phyloP scores from a whole-genome alignment of 1,284 basidiomycete genomes.

The Pterula multifida region DNA sequence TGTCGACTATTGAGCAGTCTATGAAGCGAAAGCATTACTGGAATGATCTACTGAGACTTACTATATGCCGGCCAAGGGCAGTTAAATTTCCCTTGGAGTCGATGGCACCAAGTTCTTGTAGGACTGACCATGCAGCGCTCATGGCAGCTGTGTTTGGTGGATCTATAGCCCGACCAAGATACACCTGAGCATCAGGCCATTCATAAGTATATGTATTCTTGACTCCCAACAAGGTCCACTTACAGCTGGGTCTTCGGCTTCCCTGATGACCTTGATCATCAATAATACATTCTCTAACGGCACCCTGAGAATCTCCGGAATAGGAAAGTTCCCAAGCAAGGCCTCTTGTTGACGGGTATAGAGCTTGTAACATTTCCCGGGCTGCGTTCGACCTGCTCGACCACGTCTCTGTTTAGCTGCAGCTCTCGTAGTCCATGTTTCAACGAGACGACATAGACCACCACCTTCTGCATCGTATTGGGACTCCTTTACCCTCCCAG shows the following conservation, averaged over 20 bases:
- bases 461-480: slow-evolving; percentile 71
- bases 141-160: slow-evolving; percentile 73
- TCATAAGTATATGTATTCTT: neutral
- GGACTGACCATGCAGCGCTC: slow-evolving; percentile 64
- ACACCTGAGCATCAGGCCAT: slow-evolving; percentile 21
- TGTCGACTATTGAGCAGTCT: slow-evolving; percentile 39
- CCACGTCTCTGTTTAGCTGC: slow-evolving; percentile 80
- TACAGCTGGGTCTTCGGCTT: slow-evolving; percentile 22
- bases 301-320: slow-evolving; percentile 85
- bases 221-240: neutral
- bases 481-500: slow-evolving; percentile 86
- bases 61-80: slow-evolving; percentile 76
- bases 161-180: slow-evolving; percentile 69
- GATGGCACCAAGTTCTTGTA: slow-evolving; percentile 76
- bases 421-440: slow-evolving; percentile 74
- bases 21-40: slow-evolving; percentile 7
- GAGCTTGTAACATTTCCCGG: slow-evolving; percentile 77
- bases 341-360: slow-evolving; percentile 70
- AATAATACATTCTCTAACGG: slow-evolving; percentile 79
- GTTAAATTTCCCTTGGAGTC: slow-evolving; percentile 57
- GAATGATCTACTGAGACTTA: slow-evolving; percentile 17
- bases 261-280: slow-evolving; percentile 74
- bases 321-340: slow-evolving; percentile 61
- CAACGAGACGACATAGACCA: slow-evolving; percentile 67
- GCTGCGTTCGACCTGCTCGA: slow-evolving; percentile 81